Evolutionary conservation across 306 rosid species (phyloP).

Genomic region (Crataegus laevigata): DNA sequence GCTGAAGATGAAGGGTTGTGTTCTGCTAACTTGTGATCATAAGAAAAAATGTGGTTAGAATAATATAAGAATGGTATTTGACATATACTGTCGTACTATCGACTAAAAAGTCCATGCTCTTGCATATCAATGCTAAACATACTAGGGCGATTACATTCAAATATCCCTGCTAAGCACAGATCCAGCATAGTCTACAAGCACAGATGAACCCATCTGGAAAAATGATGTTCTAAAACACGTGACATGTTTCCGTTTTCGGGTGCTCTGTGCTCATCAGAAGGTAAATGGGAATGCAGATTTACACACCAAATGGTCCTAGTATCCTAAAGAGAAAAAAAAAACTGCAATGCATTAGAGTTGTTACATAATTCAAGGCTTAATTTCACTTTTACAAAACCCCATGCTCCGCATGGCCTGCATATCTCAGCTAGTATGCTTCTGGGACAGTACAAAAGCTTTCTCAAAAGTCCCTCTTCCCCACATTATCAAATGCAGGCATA

Average conservation of each 20-base stretch:
- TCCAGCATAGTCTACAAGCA: background rate
- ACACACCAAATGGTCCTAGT: background rate
- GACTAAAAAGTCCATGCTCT: background rate
- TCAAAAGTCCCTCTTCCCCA: background rate
- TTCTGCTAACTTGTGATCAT: slow-evolving; percentile 34
- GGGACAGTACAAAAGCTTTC: slow-evolving; percentile 4
- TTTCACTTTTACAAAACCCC: background rate
- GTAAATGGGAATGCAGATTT: background rate
- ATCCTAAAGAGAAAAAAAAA: too few relatives aligned
- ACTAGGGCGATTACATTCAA: background rate
- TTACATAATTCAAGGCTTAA: slow-evolving; percentile 1
- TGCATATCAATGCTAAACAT: background rate
- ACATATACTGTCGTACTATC: background rate
- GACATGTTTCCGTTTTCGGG: background rate
- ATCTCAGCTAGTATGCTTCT: background rate
- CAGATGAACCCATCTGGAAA: background rate
- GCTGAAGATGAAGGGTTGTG: slow-evolving; percentile 17
- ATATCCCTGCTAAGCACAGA: background rate
- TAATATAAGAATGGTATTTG: background rate
- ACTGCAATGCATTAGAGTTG: background rate
- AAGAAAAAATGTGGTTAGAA: background rate
- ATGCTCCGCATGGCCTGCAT: background rate
- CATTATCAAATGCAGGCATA: background rate
- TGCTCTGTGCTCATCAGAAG: background rate
- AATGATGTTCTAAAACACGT: background rate